These are phyloP conservation scores for Caloboletus firmus DNA, from an alignment of 1,284 basidiomycete species.

Conservation along the genomic window DNA sequence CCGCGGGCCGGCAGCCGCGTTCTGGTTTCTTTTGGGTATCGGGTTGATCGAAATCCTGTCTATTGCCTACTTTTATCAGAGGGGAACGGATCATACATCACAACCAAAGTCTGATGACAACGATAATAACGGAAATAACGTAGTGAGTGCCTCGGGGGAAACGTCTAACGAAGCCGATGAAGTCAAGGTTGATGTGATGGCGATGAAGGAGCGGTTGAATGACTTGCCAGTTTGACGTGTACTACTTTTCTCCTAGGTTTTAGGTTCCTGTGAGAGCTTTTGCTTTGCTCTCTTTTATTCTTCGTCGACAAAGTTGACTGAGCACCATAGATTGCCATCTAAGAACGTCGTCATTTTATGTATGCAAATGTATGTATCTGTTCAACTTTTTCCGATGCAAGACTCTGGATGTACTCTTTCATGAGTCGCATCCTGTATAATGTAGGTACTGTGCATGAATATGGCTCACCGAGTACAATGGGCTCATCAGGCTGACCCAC, in stretches of 20 bases:
- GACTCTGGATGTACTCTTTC: background rate
- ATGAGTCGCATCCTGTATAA: background rate
- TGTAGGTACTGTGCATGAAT: background rate
- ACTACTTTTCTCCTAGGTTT: background rate
- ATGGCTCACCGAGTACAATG: too few relatives aligned
- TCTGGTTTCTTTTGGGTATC: constrained; percentile 51
- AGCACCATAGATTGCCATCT: background rate
- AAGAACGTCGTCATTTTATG: background rate
- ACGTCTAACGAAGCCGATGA: background rate
- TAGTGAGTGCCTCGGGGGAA: background rate
- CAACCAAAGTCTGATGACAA: background rate
- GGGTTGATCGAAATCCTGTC: constrained; percentile 37
- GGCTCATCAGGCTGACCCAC: too few relatives aligned
- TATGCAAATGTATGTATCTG: background rate
- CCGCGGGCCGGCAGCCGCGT: constrained; percentile 45
- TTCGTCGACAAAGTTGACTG: background rate
- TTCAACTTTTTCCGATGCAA: background rate
- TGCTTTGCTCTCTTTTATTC: background rate
- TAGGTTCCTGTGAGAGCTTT: background rate
- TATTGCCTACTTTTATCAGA: constrained; percentile 42
- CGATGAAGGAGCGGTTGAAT: background rate
- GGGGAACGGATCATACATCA: background rate
- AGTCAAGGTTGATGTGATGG: background rate
- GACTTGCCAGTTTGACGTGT: background rate
- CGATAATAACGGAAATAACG: background rate